Evolutionary conservation across 306 rosid species (phyloP).

Genomic region (Ormosia emarginata): DNA sequence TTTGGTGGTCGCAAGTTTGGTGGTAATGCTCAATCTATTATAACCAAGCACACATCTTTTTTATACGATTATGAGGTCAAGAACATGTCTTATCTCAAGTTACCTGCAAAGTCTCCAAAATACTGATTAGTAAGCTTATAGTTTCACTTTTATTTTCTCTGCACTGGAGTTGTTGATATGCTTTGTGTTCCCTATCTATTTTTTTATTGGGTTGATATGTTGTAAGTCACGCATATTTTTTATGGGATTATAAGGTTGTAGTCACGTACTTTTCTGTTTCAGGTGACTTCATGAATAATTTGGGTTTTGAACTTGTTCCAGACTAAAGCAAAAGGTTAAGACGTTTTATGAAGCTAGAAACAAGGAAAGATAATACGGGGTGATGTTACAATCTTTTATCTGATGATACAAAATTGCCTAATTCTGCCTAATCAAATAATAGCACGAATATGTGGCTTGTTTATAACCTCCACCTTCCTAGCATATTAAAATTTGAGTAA

Average conservation of each 20-base stretch:
- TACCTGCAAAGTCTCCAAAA: slow-evolving; percentile 67
- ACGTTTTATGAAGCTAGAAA: neutral
- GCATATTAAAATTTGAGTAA: neutral
- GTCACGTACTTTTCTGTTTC: neutral
- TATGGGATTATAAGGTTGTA: neutral
- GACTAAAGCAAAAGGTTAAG: neutral
- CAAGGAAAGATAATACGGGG: neutral
- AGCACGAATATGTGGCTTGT: neutral
- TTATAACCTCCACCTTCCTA: neutral
- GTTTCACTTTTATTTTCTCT: neutral
- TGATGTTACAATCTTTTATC: neutral
- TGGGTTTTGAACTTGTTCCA: neutral
- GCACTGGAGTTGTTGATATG: neutral
- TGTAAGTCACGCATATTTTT: neutral
- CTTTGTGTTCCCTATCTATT: neutral
- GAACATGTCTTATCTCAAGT: slow-evolving; percentile 89
- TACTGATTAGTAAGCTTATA: slow-evolving; percentile 65
- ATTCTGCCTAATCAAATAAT: neutral
- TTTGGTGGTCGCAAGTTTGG: slow-evolving; percentile 84
- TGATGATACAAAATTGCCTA: neutral
- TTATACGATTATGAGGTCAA: slow-evolving; percentile 75
- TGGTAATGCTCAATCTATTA: slow-evolving; percentile 95
- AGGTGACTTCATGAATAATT: neutral
- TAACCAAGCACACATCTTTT: slow-evolving; percentile 86
- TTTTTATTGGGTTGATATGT: neutral